Evolutionary conservation across 192 early-diverging fungal genomes (phyloP).

Genomic region (Mortierella antarctica): DNA sequence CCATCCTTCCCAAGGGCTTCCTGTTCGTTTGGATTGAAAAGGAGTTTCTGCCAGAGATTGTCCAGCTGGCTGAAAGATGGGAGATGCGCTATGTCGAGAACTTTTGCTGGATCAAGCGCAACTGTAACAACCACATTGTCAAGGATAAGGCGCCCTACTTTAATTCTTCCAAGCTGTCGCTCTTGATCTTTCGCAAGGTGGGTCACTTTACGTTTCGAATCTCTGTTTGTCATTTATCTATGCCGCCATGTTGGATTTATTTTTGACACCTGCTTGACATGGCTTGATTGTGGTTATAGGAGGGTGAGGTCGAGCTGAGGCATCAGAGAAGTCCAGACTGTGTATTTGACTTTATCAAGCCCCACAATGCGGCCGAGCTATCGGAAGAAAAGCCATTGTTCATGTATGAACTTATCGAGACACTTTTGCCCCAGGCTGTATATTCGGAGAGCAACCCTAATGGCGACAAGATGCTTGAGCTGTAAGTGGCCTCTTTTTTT

Average conservation of each 20-base stretch:
- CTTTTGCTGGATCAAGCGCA: slow-evolving; percentile 94
- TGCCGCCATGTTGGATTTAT: not conserved
- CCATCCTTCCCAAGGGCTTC: slow-evolving; percentile 83
- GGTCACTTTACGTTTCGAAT: not conserved
- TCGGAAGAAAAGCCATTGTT: slow-evolving; percentile 86
- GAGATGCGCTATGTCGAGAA: slow-evolving; percentile 95
- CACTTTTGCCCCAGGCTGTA: slow-evolving; percentile 82
- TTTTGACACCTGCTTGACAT: not conserved
- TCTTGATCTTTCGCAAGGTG: slow-evolving; percentile 89
- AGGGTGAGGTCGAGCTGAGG: slow-evolving; percentile 88
- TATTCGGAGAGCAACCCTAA: slow-evolving; percentile 70
- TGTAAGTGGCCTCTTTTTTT: slow-evolving; percentile 64
- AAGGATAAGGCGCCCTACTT: slow-evolving; percentile 78
- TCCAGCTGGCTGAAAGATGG: slow-evolving; percentile 80
- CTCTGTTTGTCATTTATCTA: not conserved
- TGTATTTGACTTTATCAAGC: slow-evolving; percentile 95
- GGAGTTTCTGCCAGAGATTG: slow-evolving; percentile 86
- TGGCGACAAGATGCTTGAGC: slow-evolving; percentile 78
- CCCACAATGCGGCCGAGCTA: slow-evolving; percentile 55
- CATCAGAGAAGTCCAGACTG: slow-evolving; percentile 96
- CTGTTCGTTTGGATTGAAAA: slow-evolving; percentile 97
- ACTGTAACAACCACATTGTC: slow-evolving; percentile 85
- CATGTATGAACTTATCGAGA: slow-evolving; percentile 90
- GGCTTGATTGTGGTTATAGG: slow-evolving; percentile 43
- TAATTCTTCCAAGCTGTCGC: slow-evolving; percentile 86